phyloP scores from a whole-genome alignment of 345 rosid genomes.

The Melaleuca quinquenervia region DNA sequence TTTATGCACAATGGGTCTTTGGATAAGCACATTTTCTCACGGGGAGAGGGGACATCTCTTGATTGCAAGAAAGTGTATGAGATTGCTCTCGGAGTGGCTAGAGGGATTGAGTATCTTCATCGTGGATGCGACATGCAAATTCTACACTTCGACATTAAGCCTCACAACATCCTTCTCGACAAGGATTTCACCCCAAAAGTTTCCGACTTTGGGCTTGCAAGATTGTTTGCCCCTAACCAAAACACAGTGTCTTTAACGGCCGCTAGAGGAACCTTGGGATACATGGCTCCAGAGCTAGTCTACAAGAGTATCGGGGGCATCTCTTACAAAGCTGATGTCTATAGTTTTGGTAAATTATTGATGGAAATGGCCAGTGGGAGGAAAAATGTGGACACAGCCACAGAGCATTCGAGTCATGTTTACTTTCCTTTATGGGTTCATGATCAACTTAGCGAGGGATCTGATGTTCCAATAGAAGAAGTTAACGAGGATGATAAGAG shows the following conservation, averaged over 20 bases:
- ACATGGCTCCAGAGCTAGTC: neutral
- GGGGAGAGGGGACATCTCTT: neutral
- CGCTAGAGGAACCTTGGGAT: neutral
- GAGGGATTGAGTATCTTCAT: neutral
- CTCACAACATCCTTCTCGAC: neutral
- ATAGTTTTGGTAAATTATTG: neutral
- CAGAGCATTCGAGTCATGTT: fast-evolving
- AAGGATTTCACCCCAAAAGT: neutral
- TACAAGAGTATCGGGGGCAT: neutral
- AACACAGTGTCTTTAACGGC: neutral
- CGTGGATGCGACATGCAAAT: neutral
- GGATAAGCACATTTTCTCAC: neutral
- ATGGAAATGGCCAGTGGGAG: neutral
- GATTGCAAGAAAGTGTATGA: neutral
- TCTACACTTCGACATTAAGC: neutral
- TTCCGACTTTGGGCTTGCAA: neutral
- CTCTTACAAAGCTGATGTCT: neutral
- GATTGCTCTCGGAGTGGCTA: neutral
- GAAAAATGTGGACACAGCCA: fast-evolving
- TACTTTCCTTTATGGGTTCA: neutral
- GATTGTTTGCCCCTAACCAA: fast-evolving
- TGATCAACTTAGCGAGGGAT: neutral
- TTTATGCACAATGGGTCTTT: neutral
- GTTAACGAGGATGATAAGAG: fast-evolving
- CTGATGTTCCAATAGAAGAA: fast-evolving